Conservation (phyloP, 2,329 filamentous ascomycete species). For the Colletotrichum sublineola region DNA sequence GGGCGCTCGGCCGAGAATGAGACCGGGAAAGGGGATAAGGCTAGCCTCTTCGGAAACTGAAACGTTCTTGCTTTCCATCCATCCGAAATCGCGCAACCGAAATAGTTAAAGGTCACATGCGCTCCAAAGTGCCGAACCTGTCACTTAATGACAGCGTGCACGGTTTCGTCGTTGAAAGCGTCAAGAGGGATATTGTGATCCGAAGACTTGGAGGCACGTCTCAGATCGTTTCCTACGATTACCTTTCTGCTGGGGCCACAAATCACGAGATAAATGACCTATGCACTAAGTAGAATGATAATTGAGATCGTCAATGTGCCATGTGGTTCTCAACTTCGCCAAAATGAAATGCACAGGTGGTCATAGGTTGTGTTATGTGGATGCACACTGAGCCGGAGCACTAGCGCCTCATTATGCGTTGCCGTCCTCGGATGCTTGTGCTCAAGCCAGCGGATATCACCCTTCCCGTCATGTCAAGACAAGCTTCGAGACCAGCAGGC, state of each 20-base stretch:
- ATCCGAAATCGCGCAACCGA: not conserved
- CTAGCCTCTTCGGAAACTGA: not conserved
- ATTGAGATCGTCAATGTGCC: not conserved
- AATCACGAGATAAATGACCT: not conserved
- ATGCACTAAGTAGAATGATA: not conserved
- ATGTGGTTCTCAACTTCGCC: not conserved
- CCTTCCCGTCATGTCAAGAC: not conserved
- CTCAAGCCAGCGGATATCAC: not conserved
- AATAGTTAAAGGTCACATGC: not conserved
- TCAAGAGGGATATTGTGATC: no score
- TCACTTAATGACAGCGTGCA: conserved; percentile 15
- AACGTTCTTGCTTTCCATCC: not conserved
- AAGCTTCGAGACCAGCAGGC: not conserved
- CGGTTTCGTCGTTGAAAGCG: not conserved
- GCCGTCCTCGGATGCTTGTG: conserved; percentile 7
- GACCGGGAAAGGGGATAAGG: not conserved
- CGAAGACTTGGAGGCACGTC: not conserved
- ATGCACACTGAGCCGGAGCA: not conserved
- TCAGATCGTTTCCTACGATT: not conserved
- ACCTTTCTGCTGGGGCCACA: not conserved
- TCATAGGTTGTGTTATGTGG: not conserved
- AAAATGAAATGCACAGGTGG: not conserved
- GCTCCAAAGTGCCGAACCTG: not conserved
- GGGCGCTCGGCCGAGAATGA: conserved; percentile 2
- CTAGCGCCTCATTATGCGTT: not conserved